Evolutionary conservation across 129 eudicot species (phyloP), one percentile per base, ranked within the genome.

Genomic region (Silybum marianum): DNA sequence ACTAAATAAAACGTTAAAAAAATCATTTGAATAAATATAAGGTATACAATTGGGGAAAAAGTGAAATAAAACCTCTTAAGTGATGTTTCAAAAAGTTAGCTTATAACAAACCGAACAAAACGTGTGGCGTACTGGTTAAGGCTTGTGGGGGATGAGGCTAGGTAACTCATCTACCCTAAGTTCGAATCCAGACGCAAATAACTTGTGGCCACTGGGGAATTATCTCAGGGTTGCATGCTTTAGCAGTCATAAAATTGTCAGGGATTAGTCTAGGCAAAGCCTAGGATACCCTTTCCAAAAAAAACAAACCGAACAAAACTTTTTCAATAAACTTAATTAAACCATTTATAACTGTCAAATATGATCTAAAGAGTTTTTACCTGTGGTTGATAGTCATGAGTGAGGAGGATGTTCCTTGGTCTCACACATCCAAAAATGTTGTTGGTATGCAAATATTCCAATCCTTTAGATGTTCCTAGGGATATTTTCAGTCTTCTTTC

Each of bases 401-500:
- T 89, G 1, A 89, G 32, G 28, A 89, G 88, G 30, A 89, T 89
- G 74, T 89, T 89, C 69, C 71, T 85, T 19, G 92, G 85, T 73
- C 86, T 86, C 76, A 89, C 62, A 32, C 71, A 75, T 76, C 90
- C 90, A 13, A 74, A 89, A 12, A 89, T 84, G 42, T 84, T 71
- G 26, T 76, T 70, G 34, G 72, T 40, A 30, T 86, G 92, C 21
- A 84, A 73, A 60, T 89, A 84, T 28, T 84, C 81, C 40, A 89
- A 76, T 10, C 92, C 92, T 76, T 74, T 86, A 0, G 88, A 86
- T 62, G 81, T 77, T 67, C 92, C 90, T 2, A 26, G 24, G 42
- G 90, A 86, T 84, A 89, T 89, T 69, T 79, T 76, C 32, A 89
- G 39, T 65, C 92, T 84, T 79, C 85, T 86, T 19, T 86, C 88